Conservation (phyloP, 2,329 filamentous ascomycete species). For the Diaporthe destruens region DNA sequence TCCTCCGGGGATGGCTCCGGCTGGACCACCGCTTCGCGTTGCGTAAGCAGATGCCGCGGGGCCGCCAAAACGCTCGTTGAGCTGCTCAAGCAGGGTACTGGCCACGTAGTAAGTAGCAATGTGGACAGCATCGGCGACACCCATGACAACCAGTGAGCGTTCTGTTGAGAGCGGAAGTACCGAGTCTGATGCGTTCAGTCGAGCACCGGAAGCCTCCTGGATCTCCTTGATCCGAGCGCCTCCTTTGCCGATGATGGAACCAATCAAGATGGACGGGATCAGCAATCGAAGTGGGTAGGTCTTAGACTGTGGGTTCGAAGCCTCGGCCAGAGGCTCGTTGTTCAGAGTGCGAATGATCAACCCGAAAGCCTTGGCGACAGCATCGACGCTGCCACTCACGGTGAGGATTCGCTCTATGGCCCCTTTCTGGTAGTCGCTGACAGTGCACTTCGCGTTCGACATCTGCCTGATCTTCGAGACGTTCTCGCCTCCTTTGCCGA, state of each 20-base stretch:
- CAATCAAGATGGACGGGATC: conserved; percentile 96
- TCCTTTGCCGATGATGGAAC: conserved; percentile 98
- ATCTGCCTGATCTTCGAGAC: conserved; percentile 95
- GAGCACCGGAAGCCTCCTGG: conserved; percentile 95
- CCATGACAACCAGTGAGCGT: conserved; percentile 96
- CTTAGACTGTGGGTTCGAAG: conserved; percentile 94
- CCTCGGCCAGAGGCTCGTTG: conserved; percentile 89
- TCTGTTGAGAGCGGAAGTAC: conserved; percentile 95
- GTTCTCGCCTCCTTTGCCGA: conserved; percentile 98
- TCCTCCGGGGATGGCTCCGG: conserved; percentile 92
- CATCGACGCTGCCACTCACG: conserved; percentile 95
- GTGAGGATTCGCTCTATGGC: conserved; percentile 98
- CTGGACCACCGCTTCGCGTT: conserved; percentile 91
- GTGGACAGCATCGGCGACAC: conserved; percentile 97
- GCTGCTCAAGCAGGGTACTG: conserved; percentile 96
- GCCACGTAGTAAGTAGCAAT: conserved; percentile 99
- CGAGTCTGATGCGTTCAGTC: conserved; percentile 95
- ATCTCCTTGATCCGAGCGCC: conserved; percentile 97
- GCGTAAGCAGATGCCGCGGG: conserved; percentile 98
- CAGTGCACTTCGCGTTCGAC: conserved; percentile 97
- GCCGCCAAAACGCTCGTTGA: conserved; percentile 96
- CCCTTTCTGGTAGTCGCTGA: conserved; percentile 97
- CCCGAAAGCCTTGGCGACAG: conserved; percentile 97
- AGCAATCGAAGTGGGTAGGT: conserved; percentile 96
- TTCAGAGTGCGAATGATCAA: conserved; percentile 98